These are phyloP conservation scores for Mallotus repandus DNA, from an alignment of 441 rosid species.

Conservation along the genomic window DNA sequence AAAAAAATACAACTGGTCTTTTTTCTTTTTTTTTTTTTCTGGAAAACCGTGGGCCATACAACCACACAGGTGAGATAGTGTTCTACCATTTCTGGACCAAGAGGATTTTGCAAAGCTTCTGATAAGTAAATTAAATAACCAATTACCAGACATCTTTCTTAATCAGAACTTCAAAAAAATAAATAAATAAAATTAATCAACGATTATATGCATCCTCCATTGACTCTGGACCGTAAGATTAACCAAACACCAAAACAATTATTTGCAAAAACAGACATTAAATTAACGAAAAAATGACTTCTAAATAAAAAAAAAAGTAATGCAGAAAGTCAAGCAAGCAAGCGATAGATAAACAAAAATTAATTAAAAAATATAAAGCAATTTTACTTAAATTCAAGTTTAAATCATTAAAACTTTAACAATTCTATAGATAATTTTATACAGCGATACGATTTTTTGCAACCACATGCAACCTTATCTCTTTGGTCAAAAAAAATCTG, in stretches of 20 bases:
- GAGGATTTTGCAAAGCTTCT: slow-evolving; percentile 15
- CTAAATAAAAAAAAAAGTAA: too few relatives aligned
- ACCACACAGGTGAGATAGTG: not conserved
- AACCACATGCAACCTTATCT: not conserved
- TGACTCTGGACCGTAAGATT: not conserved
- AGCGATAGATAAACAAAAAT: too few relatives aligned
- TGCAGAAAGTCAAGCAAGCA: too few relatives aligned
- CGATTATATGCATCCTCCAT: not conserved
- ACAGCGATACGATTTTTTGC: not conserved
- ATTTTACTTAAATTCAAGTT: too few relatives aligned
- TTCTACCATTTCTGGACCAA: not conserved
- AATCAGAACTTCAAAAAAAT: not conserved
- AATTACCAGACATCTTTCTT: not conserved
- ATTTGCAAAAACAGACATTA: too few relatives aligned
- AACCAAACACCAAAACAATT: not conserved
- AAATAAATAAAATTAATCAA: too few relatives aligned
- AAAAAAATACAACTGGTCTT: not conserved
- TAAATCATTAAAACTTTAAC: too few relatives aligned
- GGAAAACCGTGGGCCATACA: not conserved
- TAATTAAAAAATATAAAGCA: too few relatives aligned
- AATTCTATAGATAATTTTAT: not conserved
- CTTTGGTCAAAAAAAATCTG: not conserved
- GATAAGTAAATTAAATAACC: not conserved
- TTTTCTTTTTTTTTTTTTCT: not conserved
- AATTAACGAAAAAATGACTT: too few relatives aligned